A percentile compares a stretch with the other conserved stretches of the same genome.
Conservation (phyloP, 164 flowering plant species). For the Kingdonia uniflora region DNA sequence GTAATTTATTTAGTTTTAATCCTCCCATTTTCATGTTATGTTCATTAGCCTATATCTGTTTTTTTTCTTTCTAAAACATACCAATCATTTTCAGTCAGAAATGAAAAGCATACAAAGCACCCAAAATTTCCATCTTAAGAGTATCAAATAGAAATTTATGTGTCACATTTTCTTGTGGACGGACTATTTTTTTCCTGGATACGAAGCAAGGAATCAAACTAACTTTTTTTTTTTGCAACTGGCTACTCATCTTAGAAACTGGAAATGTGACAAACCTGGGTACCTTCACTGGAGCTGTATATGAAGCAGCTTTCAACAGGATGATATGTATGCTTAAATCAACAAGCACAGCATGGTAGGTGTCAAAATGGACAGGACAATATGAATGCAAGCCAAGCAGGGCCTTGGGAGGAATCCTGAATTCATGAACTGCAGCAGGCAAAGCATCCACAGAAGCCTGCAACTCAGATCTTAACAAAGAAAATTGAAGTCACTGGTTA, state of each 20-base stretch:
- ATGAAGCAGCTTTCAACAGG: slow-evolving; percentile 49
- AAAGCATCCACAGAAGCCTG: slow-evolving; percentile 42
- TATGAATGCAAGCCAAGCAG: slow-evolving; percentile 93
- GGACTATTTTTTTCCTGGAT: not conserved
- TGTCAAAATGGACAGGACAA: slow-evolving; percentile 92
- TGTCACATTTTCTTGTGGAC: too few species aligned
- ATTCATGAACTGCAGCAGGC: slow-evolving; percentile 85
- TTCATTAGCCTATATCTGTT: too few species aligned
- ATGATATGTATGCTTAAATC: slow-evolving; percentile 62
- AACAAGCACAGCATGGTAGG: slow-evolving; percentile 82
- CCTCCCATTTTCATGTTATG: too few species aligned
- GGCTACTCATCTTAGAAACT: slow-evolving; percentile 7
- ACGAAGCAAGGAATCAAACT: too few species aligned
- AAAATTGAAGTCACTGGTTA: slow-evolving; percentile 3
- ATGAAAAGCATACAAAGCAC: too few species aligned
- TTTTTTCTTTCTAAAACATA: too few species aligned
- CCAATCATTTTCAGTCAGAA: too few species aligned
- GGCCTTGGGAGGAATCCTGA: slow-evolving; percentile 90
- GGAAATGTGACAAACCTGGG: slow-evolving; percentile 63
- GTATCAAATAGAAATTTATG: too few species aligned
- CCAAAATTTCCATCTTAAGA: too few species aligned
- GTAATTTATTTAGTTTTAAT: too few species aligned
- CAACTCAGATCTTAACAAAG: slow-evolving; percentile 40
- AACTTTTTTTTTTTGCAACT: too few species aligned
- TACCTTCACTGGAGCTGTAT: slow-evolving; percentile 32